Evolutionary conservation across 257 asterid genomes (phyloP).

Genomic region (Verbascum thapsus): DNA sequence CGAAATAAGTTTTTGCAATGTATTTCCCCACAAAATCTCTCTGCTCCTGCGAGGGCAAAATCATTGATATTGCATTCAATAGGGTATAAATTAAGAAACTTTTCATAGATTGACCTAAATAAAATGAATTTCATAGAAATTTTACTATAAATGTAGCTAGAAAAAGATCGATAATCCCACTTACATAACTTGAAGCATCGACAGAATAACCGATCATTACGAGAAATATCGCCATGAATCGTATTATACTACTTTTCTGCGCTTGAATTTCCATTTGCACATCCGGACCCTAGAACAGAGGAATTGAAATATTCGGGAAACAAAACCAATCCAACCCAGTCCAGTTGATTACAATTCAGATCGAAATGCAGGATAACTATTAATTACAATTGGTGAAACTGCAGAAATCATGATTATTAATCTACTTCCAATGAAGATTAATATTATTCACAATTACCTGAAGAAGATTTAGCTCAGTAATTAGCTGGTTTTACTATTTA

Average conservation of each 20-base stretch:
- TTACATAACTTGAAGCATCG: constrained; percentile 36
- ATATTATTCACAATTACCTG: too few relatives aligned
- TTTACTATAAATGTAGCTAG: background rate
- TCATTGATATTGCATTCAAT: constrained; percentile 9
- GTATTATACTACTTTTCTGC: constrained; percentile 12
- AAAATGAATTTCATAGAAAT: background rate
- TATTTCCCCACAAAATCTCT: constrained; percentile 36
- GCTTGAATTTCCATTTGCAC: constrained; percentile 32
- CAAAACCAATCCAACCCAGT: too few relatives aligned
- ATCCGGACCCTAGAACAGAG: constrained; percentile 24
- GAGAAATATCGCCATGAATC: constrained; percentile 28
- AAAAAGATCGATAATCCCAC: constrained; percentile 20
- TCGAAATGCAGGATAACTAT: too few relatives aligned
- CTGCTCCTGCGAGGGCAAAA: constrained; percentile 40
- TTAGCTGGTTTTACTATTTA: too few relatives aligned
- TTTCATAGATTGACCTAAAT: background rate
- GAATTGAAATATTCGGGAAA: background rate
- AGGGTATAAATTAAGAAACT: background rate
- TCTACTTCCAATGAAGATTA: too few relatives aligned
- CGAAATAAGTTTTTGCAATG: constrained; percentile 53
- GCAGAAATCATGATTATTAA: too few relatives aligned
- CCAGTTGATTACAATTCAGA: too few relatives aligned
- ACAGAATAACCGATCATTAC: constrained; percentile 21
- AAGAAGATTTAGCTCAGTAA: too few relatives aligned
- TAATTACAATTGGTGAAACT: too few relatives aligned